A percentile compares a stretch with the other conserved stretches of the same genome.
Evolutionary conservation across 225 moss, liverwort and hornwort species (phyloP).

Genomic region (Rhytidiadelphus loreus): DNA sequence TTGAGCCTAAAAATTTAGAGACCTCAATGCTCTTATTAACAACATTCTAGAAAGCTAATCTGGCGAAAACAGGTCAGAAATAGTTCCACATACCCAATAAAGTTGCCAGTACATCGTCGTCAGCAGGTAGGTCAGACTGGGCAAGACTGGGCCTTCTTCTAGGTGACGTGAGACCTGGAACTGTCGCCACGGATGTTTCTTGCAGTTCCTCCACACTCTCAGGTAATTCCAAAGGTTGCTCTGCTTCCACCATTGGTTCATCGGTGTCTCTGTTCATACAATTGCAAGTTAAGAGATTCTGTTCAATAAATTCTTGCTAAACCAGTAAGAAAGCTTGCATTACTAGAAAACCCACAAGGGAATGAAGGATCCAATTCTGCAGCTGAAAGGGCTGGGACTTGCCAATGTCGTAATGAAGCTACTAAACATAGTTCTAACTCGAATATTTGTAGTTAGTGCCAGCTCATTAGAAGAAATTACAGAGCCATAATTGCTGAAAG

Average conservation of each 20-base stretch:
- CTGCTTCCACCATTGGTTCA: conserved; percentile 56
- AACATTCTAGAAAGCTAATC: not conserved
- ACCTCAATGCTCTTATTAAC: not conserved
- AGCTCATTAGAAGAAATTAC: not conserved
- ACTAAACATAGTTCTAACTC: not conserved
- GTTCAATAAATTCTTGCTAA: not conserved
- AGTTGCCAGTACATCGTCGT: conserved; percentile 79
- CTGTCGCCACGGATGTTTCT: conserved; percentile 19
- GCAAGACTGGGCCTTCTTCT: conserved; percentile 30
- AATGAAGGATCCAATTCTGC: not conserved
- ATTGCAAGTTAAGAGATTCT: not conserved
- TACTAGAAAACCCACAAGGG: not conserved
- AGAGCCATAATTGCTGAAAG: not conserved
- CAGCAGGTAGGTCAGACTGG: conserved; percentile 53
- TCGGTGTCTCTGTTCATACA: conserved; percentile 32
- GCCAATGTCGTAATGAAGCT: not conserved
- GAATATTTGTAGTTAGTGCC: not conserved
- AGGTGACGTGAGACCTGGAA: conserved; percentile 45
- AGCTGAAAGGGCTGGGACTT: not conserved
- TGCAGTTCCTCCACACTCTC: conserved; percentile 37
- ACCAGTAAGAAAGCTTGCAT: not conserved
- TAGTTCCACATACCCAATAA: conserved; percentile 60
- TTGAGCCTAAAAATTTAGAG: not conserved
- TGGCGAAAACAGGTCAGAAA: not conserved
- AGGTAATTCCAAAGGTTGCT: conserved; percentile 40